Percentiles rank a stretch among this genome's conserved stretches.
phyloP scores from a whole-genome alignment of 495 filamentous ascomycete species.

The Sabuloglossum arenarium region DNA sequence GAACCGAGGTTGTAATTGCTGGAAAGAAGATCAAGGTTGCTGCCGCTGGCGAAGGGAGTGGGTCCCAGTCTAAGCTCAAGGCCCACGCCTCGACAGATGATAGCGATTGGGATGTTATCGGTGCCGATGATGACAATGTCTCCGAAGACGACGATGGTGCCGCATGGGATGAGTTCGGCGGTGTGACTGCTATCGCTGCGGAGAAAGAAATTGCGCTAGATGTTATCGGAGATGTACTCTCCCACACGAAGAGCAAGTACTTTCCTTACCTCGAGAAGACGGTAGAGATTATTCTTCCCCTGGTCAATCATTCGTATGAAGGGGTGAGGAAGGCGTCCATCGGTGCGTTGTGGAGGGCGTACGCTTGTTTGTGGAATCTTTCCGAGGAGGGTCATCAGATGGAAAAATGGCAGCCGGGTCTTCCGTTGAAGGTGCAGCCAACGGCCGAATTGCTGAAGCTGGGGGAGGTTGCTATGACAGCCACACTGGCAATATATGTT shows the following conservation, averaged over 20 bases:
- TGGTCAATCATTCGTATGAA: conserved; percentile 78
- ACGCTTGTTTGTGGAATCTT: conserved; percentile 74
- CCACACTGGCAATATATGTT: conserved; percentile 65
- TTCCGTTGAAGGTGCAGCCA: conserved; percentile 63
- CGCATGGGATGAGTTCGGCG: conserved; percentile 63
- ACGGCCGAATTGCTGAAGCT: conserved; percentile 62
- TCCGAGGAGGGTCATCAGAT: conserved; percentile 53
- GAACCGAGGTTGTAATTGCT: conserved; percentile 51
- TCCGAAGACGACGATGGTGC: conserved; percentile 58
- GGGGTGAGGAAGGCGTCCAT: conserved; percentile 82
- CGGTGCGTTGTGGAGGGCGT: conserved; percentile 78
- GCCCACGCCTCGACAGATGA: conserved; percentile 16
- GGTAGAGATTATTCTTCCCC: conserved; percentile 54
- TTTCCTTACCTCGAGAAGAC: conserved; percentile 85
- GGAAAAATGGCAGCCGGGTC: conserved; percentile 71
- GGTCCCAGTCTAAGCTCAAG: conserved; percentile 14
- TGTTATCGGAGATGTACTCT: conserved; percentile 80
- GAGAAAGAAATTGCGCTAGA: conserved; percentile 97
- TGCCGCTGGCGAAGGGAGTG: conserved; percentile 14
- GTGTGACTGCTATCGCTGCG: conserved; percentile 67
- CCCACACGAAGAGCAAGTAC: conserved; percentile 52
- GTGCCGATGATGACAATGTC: conserved; percentile 35
- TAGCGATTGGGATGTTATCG: conserved; percentile 28
- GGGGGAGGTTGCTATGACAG: conserved; percentile 65
- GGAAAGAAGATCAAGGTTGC: conserved; percentile 67